Base-by-base conservation (phyloP, 371 early-diverging fungal genomes). In the Mortierella sp. region DNA sequence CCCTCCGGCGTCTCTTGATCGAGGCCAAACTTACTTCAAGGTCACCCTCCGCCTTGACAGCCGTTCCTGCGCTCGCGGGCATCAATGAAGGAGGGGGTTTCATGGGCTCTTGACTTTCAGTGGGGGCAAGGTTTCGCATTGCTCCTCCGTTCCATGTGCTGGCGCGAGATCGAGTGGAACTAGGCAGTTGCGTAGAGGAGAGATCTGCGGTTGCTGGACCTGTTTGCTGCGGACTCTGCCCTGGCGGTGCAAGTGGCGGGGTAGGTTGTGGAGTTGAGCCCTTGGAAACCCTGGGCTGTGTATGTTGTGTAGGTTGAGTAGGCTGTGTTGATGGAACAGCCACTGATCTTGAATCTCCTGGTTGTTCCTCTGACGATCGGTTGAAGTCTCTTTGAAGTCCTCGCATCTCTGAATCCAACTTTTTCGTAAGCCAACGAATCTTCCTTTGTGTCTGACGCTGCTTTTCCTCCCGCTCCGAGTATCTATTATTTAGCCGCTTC, bases 351-450 rank as follows among this genome's bases (percentile, higher is more conserved):
- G 24, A 65, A 38, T 34, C 42, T 24, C 24, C 21, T 65, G 42
- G 4, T 38, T 34, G 68, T 10, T 16, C 34, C 2, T 38, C 42
- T 9, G 42, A 9, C 21, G 38, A 9, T 19, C 38, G 24, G 10
- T 9, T 21, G 21, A 65, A 38, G 13, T 65, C 68, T 24, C 24
- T 34, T 38, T 38, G 34, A 21, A 65, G 68, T 34, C 34, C 68
- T 65, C 68, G 68, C 34, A 65, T 21, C 42, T 65, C 68, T 24
- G 68, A 65, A 21, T 21, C 38, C 24, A 65, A 14, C 8, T 65
- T 21, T 24, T 24, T 65, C 11, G 68, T 65, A 38, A 65, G 34
- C 68, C 68, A 21, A 38, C 68, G 34, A 72, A 72, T 72, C 50
- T n/a, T 26, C 5, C 52, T 65, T 24, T 58, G 75, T 26, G 47